Evolutionary conservation across 805 yeast species (phyloP).

Genomic region (Kuraishia piskuri): DNA sequence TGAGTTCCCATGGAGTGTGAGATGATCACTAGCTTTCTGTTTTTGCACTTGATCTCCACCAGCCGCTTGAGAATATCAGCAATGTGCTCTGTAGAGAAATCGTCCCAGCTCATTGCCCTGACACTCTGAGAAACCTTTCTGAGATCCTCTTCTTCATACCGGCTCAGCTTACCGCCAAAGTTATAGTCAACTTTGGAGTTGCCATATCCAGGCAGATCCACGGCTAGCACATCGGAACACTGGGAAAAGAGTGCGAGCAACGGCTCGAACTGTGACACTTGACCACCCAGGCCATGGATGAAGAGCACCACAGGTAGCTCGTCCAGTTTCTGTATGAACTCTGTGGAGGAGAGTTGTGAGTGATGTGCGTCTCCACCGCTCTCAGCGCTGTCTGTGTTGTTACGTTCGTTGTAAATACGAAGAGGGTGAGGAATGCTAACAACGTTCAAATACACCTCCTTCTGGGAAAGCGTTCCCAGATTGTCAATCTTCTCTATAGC

Average conservation of each 20-base stretch:
- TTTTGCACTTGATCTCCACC: conserved; percentile 29
- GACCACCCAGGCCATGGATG: conserved; percentile 90
- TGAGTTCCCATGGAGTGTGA: conserved; percentile 56
- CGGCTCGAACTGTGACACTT: conserved; percentile 75
- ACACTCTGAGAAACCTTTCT: conserved; percentile 22
- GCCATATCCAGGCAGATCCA: conserved; percentile 92
- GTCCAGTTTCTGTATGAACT: conserved; percentile 7
- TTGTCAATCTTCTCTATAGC: conserved; percentile 17
- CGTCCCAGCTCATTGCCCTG: conserved; percentile 26
- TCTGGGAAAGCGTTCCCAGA: conserved; percentile 10
- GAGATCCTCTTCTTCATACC: conserved; percentile 9
- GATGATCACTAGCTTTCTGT: conserved; percentile 34
- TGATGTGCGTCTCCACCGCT: neutral
- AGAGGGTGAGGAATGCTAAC: conserved; percentile 46
- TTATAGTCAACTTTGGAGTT: conserved; percentile 24
- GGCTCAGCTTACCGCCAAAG: conserved; percentile 14
- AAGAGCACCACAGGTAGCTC: conserved; percentile 55
- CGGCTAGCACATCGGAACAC: conserved; percentile 52
- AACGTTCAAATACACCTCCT: conserved; percentile 29
- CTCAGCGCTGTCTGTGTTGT: conserved; percentile 7
- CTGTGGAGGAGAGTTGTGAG: neutral
- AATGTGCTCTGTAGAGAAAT: conserved; percentile 32
- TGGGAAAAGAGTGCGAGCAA: conserved; percentile 49
- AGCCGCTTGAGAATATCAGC: conserved; percentile 30
- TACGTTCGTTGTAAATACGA: conserved; percentile 22